phyloP scores from a whole-genome alignment of 2,329 filamentous ascomycete genomes.

The Microsporum ferrugineum region DNA sequence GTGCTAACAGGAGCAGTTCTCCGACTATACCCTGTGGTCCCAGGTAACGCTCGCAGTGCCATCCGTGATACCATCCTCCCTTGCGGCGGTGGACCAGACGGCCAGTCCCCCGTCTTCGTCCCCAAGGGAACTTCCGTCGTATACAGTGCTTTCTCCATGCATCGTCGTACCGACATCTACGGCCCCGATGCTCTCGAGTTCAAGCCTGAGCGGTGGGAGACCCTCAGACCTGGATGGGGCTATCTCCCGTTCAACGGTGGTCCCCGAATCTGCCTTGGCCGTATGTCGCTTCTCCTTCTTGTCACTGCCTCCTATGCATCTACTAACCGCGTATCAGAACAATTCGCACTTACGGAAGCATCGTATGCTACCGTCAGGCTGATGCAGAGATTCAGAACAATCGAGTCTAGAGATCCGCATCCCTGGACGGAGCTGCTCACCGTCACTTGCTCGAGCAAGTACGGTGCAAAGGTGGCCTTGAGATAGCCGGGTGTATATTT shows the following conservation, averaged over 20 bases:
- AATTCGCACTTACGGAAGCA: conserved; percentile 34
- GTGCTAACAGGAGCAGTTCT: conserved; percentile 33
- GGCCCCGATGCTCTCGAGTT: conserved; percentile 40
- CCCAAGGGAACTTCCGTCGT: conserved; percentile 36
- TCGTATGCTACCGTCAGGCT: conserved; percentile 30
- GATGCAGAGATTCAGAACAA: conserved; percentile 27
- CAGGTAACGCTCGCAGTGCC: conserved; percentile 63
- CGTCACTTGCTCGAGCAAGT: conserved; percentile 13
- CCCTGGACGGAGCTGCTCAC: conserved; percentile 20
- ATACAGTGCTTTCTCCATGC: conserved; percentile 39
- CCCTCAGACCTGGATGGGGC: conserved; percentile 42
- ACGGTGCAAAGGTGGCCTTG: conserved; percentile 15
- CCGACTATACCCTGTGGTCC: conserved; percentile 65
- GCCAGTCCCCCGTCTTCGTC: conserved; percentile 35
- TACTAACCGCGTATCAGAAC: conserved; percentile 19
- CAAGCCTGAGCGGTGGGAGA: conserved; percentile 40
- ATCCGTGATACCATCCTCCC: conserved; percentile 65
- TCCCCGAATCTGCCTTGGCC: conserved; percentile 46
- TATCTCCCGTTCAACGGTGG: conserved; percentile 46
- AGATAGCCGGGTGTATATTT: neutral
- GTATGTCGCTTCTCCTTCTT: conserved; percentile 7
- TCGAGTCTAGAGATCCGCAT: conserved; percentile 27
- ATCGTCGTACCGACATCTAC: conserved; percentile 39
- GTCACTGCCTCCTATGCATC: neutral
- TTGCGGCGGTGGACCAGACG: conserved; percentile 45